Conservation (phyloP, 352 stramenopile species). For the Phytophthora uliginosa region DNA sequence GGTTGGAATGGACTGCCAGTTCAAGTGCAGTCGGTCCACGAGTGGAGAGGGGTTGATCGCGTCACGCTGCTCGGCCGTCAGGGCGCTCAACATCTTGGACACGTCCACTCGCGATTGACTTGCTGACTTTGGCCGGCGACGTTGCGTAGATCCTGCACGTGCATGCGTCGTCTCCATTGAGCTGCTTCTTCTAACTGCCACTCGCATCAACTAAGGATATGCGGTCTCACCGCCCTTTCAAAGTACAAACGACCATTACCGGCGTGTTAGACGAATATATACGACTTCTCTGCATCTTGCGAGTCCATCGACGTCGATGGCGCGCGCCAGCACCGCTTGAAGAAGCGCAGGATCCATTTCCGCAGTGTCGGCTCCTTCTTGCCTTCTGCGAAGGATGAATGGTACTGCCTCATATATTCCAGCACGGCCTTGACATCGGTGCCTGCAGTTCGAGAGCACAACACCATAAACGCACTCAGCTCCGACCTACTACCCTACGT, state of each 20-base stretch:
- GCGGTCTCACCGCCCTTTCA: constrained; percentile 33
- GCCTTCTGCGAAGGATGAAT: constrained; percentile 76
- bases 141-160: not conserved
- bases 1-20: constrained; percentile 24
- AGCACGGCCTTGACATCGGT: constrained; percentile 77
- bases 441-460: constrained; percentile 28
- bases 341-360: constrained; percentile 88
- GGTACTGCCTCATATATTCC: constrained; percentile 74
- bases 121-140: not conserved
- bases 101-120: constrained; percentile 6
- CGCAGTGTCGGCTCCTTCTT: constrained; percentile 85
- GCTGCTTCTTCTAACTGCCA: not conserved
- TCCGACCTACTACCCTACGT: not conserved
- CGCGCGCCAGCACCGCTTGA: constrained; percentile 75
- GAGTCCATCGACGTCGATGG: constrained; percentile 46
- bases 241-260: constrained; percentile 17
- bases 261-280: constrained; percentile 62
- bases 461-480: constrained; percentile 4
- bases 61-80: not conserved
- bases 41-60: not conserved
- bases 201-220: constrained; percentile 32
- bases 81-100: not conserved
- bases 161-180: constrained; percentile 24
- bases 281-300: constrained; percentile 57
- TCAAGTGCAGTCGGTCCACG: constrained; percentile 27